These are phyloP conservation scores for Metarhizium rileyi DNA, from an alignment of 2,329 filamentous ascomycete species.

Conservation along the genomic window DNA sequence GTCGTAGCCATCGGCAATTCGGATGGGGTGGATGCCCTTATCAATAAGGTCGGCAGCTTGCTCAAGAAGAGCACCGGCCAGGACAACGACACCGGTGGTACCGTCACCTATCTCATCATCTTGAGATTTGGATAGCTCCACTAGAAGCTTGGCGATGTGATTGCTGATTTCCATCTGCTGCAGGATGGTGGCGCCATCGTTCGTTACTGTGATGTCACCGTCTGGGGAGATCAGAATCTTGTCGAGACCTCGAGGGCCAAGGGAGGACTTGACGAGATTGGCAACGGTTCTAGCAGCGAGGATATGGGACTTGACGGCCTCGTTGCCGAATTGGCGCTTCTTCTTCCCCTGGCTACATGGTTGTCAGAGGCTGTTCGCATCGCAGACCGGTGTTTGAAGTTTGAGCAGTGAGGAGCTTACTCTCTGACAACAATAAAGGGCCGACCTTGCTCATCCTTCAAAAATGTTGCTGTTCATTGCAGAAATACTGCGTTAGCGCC, in stretches of 20 bases:
- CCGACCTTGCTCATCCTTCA: slow-evolving; percentile 95
- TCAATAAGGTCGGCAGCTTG: slow-evolving; percentile 97
- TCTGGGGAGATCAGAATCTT: slow-evolving; percentile 99
- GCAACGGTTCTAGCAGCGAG: slow-evolving; percentile 91
- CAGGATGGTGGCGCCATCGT: slow-evolving; percentile 96
- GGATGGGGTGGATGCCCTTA: slow-evolving; percentile 98
- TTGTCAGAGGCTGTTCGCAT: slow-evolving; percentile 12
- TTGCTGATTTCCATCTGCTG: slow-evolving; percentile 99
- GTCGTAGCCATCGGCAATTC: slow-evolving; percentile 97
- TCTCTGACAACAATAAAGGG: slow-evolving; percentile 98
- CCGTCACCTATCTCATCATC: slow-evolving; percentile 98
- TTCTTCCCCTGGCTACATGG: slow-evolving; percentile 79
- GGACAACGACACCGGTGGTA: slow-evolving; percentile 92
- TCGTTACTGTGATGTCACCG: slow-evolving; percentile 97
- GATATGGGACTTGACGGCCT: slow-evolving; percentile 97
- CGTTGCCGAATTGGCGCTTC: slow-evolving; percentile 91
- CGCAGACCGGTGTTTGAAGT: not conserved
- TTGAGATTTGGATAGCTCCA: slow-evolving; percentile 96
- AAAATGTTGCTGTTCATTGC: slow-evolving; percentile 48
- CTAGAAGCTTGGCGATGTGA: slow-evolving; percentile 92
- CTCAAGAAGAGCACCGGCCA: slow-evolving; percentile 89
- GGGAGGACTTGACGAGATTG: slow-evolving; percentile 93
- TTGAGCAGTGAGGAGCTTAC: slow-evolving; percentile 45
- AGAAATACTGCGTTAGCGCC: slow-evolving; percentile 12
- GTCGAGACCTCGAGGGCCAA: slow-evolving; percentile 91